Conservation (phyloP, 768 basidiomycete genomes). For the Mycena floridula region DNA sequence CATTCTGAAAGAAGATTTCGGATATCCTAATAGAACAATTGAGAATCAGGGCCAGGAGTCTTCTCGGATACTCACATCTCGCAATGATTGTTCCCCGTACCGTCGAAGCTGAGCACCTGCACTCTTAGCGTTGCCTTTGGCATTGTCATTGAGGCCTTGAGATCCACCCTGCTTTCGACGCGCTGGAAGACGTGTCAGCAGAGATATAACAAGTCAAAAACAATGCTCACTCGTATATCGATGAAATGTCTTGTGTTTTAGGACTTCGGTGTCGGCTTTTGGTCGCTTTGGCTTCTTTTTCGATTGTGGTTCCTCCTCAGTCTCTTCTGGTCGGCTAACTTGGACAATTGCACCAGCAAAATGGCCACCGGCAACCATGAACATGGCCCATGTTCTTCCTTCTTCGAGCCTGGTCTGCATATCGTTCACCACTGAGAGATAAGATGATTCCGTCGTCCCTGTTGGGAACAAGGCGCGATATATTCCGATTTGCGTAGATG, state of each 20-base stretch:
- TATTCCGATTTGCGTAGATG: slow-evolving; percentile 83
- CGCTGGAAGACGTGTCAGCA: slow-evolving; percentile 42
- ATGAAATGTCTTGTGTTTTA: slow-evolving; percentile 94
- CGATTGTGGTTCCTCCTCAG: slow-evolving; percentile 30
- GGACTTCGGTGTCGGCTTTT: slow-evolving; percentile 73
- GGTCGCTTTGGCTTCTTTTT: slow-evolving; percentile 52
- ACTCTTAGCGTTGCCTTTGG: slow-evolving; percentile 89
- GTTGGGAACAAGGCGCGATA: slow-evolving; percentile 74
- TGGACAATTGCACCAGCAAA: slow-evolving; percentile 90
- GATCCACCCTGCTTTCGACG: slow-evolving; percentile 97
- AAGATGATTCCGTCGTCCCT: slow-evolving; percentile 32
- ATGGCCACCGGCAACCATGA: slow-evolving; percentile 97
- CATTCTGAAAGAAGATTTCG: slow-evolving; percentile 77
- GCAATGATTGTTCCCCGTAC: slow-evolving; percentile 90
- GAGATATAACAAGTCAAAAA: neutral
- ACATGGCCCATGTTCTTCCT: slow-evolving; percentile 84
- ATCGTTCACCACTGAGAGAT: slow-evolving; percentile 55
- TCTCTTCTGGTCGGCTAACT: slow-evolving; percentile 50
- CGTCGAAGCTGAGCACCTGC: slow-evolving; percentile 91
- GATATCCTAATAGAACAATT: slow-evolving; percentile 59
- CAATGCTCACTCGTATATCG: slow-evolving; percentile 86
- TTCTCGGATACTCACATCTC: slow-evolving; percentile 48
- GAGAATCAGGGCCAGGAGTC: neutral
- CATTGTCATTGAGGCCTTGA: slow-evolving; percentile 86
- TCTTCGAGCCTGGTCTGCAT: slow-evolving; percentile 51